Evolutionary conservation across 805 yeast genomes (phyloP), one percentile per base, ranked within the genome.

Genomic region (Candida easanensis): DNA sequence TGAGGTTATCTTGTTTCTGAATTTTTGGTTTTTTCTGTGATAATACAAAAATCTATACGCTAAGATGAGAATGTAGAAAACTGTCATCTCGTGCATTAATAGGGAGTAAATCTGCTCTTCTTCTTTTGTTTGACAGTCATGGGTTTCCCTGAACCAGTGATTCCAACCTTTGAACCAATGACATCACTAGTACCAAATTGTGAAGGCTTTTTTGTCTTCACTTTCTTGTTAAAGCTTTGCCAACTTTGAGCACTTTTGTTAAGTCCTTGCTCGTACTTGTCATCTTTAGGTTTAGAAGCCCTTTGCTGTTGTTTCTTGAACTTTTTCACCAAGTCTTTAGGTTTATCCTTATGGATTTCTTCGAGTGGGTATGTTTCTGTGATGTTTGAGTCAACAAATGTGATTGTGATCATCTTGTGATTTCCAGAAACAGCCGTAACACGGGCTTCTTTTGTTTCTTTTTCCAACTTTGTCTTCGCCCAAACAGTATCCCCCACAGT

Each of bases 181-280:
- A 31, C 19, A 28, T 39, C 41, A 2, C 45, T 32, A 3, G 52
- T 50, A 8, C 47, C 28, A 27, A 52, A 52, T 21, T 31, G 28
- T 20, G 50, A 36, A 35, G 40, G 25, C 14, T 21, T 26, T 6
- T 40, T 41, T 32, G 31, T 45, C 1, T 45, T 52, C 21, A 33
- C 41, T 44, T 52, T 52, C 32, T 50, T 52, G 13, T n/a, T 45
- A 26, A 53, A 53, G 17, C 23, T 46, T 33, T 50, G 43, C 58
- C 58, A 53, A 33, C 42, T 50, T 26, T 47, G 39, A 5, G 46
- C 56, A 42, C 45, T 42, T 21, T 45, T 48, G 33, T 45, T 38
- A 10, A 53, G 21, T 6, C 16, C 38, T 23, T 44, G 25, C n/a
- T 45, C 53, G 16, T 50, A 43, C 23, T 39, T 37, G 16, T 40